Conservation (phyloP, 768 basidiomycete species). For the Cystobasidiopsis lactophilus region DNA sequence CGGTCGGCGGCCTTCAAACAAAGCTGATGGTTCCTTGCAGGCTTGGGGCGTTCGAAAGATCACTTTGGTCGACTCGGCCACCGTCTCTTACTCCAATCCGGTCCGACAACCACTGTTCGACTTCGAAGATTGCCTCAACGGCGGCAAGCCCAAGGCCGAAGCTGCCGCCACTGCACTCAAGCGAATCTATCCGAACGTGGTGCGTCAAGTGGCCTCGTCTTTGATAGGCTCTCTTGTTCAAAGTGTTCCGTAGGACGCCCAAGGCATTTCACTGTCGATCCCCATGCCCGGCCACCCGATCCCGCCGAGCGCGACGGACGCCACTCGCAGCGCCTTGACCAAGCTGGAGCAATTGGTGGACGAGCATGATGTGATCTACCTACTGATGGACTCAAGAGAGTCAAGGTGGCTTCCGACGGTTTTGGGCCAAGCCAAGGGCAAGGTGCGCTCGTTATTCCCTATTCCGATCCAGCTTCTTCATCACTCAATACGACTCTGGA, state of each 20-base stretch:
- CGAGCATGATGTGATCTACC: constrained; percentile 68
- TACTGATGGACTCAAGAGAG: constrained; percentile 96
- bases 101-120: constrained; percentile 92
- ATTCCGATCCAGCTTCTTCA: background rate
- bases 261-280: constrained; percentile 53
- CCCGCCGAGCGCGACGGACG: constrained; percentile 34
- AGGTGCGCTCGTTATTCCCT: constrained; percentile 31
- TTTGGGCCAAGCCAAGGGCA: constrained; percentile 57
- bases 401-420: constrained; percentile 91
- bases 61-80: constrained; percentile 72
- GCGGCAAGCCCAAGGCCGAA: constrained; percentile 81
- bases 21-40: constrained; percentile 27
- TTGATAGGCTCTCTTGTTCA: background rate
- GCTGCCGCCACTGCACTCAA: constrained; percentile 66
- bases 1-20: background rate
- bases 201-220: constrained; percentile 29
- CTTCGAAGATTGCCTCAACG: constrained; percentile 75
- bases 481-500: background rate
- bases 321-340: constrained; percentile 44
- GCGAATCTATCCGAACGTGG: constrained; percentile 81
- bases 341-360: constrained; percentile 57
- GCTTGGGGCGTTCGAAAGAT: constrained; percentile 92
- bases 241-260: constrained; percentile 40
- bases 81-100: constrained; percentile 90
- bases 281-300: constrained; percentile 98